Percentiles rank a stretch among this genome's conserved stretches.
These are phyloP conservation scores for Backusella tarrabulga DNA, from an alignment of 192 early-diverging fungal genomes.

Conservation along the genomic window DNA sequence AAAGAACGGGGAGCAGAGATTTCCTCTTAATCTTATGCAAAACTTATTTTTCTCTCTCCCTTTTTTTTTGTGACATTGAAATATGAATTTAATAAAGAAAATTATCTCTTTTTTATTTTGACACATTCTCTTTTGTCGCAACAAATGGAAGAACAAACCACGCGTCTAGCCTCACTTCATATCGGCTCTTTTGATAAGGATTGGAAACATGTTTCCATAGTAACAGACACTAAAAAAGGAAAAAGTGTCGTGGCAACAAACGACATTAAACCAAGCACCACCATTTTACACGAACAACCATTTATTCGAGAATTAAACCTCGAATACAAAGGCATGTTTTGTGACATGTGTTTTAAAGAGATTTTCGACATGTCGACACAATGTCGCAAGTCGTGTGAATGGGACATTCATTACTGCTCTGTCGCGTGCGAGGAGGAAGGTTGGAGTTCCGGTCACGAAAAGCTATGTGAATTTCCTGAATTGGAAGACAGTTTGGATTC, in stretches of 20 bases:
- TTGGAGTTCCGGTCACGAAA: constrained; percentile 1
- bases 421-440: not conserved
- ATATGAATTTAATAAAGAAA: not conserved
- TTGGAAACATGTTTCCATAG: not conserved
- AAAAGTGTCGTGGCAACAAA: not conserved
- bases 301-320: constrained; percentile 1
- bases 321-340: not conserved
- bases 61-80: not conserved
- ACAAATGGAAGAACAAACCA: not conserved
- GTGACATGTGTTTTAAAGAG: not conserved
- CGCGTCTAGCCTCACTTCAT: not conserved
- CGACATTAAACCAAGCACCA: not conserved
- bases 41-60: not conserved
- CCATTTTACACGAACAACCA: constrained; percentile 4
- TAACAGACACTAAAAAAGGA: not conserved
- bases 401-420: constrained; percentile 10
- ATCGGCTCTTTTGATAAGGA: not conserved
- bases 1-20: too few relatives aligned
- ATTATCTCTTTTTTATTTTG: not conserved
- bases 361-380: not conserved
- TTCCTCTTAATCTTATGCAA: not conserved
- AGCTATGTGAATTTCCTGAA: constrained; percentile 15
- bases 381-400: not conserved
- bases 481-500: not conserved
- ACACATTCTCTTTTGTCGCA: not conserved